Evolutionary conservation across 1,284 basidiomycete genomes (phyloP).

Genomic region (Naganishia albida): DNA sequence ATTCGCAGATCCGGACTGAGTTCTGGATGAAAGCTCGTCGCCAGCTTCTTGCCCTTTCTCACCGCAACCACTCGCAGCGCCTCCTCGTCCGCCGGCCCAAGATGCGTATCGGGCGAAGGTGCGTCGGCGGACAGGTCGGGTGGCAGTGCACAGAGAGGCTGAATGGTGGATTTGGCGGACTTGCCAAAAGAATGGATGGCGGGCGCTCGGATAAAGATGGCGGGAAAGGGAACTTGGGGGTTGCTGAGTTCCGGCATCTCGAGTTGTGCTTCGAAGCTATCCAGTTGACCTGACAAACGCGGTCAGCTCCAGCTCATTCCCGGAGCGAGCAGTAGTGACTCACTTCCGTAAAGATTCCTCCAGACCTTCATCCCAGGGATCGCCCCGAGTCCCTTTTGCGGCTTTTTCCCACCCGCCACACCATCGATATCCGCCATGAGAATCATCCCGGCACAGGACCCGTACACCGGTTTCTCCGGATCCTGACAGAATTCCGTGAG

Average conservation of each 20-base stretch:
- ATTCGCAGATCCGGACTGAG: conserved; percentile 82
- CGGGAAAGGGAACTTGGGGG: conserved; percentile 69
- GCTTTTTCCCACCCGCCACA: conserved; percentile 69
- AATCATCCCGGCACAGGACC: conserved; percentile 96
- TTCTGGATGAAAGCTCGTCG: conserved; percentile 95
- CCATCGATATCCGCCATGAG: conserved; percentile 68
- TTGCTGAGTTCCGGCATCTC: conserved; percentile 66
- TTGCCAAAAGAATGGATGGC: conserved; percentile 41
- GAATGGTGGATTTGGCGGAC: conserved; percentile 26
- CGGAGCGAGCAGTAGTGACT: conserved; percentile 57
- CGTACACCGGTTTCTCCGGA: conserved; percentile 76
- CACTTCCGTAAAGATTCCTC: conserved; percentile 81
- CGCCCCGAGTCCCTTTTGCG: conserved; percentile 78
- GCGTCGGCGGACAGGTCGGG: conserved; percentile 58
- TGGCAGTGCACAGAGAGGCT: conserved; percentile 69
- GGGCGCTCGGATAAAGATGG: conserved; percentile 94
- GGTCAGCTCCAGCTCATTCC: conserved; percentile 1
- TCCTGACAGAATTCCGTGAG: conserved; percentile 68
- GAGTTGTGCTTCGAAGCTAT: conserved; percentile 84
- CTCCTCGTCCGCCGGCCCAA: conserved; percentile 45
- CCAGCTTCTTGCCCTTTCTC: conserved; percentile 77
- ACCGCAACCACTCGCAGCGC: conserved; percentile 79
- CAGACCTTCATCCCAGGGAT: conserved; percentile 72
- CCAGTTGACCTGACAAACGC: conserved; percentile 56
- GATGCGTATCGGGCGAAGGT: conserved; percentile 45